These are phyloP conservation scores for Camptophora hylomeconis DNA, from an alignment of 2,329 filamentous ascomycete genomes.

Conservation along the genomic window DNA sequence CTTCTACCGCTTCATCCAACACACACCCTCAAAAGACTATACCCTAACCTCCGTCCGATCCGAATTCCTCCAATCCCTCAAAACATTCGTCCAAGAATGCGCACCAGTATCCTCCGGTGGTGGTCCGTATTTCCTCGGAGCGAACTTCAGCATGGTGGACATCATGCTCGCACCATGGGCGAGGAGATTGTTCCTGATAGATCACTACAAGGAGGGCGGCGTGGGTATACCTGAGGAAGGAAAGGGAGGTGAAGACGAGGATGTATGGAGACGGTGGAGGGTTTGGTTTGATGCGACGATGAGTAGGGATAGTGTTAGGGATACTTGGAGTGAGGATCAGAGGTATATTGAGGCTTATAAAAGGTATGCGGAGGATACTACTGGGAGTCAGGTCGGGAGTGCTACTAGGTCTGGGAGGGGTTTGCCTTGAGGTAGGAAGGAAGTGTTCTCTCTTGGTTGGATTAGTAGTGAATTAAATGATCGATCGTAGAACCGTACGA, in stretches of 20 bases:
- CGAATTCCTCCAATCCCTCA: slow-evolving; percentile 47
- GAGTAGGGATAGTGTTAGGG: slow-evolving; percentile 47
- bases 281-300: slow-evolving; percentile 50
- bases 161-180: slow-evolving; percentile 62
- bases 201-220: slow-evolving; percentile 54
- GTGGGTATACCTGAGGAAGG: slow-evolving; percentile 37
- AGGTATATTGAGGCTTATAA: slow-evolving; percentile 57
- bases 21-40: slow-evolving; percentile 27
- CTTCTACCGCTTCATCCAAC: slow-evolving; percentile 51
- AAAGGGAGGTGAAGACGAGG: slow-evolving; percentile 39
- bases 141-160: slow-evolving; percentile 53
- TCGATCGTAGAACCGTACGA: not conserved
- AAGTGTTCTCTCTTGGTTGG: too few species aligned
- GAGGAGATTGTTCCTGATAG: slow-evolving; percentile 57
- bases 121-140: slow-evolving; percentile 57
- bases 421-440: slow-evolving; percentile 53
- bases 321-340: slow-evolving; percentile 55
- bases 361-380: slow-evolving; percentile 53
- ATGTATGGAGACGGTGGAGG: slow-evolving; percentile 51
- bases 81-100: slow-evolving; percentile 51
- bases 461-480: too few species aligned
- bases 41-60: slow-evolving; percentile 40
- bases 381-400: slow-evolving; percentile 47
- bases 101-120: slow-evolving; percentile 22
- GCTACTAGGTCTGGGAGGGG: slow-evolving; percentile 49